Percentiles rank a stretch among this genome's conserved stretches.
Conservation (phyloP, 164 flowering plant genomes). For the Annona squamosa region DNA sequence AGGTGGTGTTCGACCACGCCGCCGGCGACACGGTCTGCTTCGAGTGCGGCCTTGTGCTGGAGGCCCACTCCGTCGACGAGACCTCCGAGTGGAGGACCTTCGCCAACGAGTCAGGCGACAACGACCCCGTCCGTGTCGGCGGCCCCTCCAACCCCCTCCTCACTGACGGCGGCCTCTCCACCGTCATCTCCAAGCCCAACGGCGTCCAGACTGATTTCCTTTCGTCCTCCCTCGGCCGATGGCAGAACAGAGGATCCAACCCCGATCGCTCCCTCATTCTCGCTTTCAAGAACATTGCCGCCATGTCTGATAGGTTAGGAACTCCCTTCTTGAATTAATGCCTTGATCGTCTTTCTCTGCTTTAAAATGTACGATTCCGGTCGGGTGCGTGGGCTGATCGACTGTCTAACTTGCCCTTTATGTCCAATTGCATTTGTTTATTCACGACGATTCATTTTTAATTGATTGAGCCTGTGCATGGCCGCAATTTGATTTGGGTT, state of each 20-base stretch:
- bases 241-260: slow-evolving; percentile 42
- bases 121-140: slow-evolving; percentile 32
- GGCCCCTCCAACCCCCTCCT: slow-evolving; percentile 28
- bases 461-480: background rate
- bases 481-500: background rate
- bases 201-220: slow-evolving; percentile 33
- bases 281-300: slow-evolving; percentile 36
- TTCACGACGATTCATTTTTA: background rate
- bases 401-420: background rate
- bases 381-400: background rate
- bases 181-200: slow-evolving; percentile 36
- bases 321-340: background rate
- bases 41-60: slow-evolving; percentile 30
- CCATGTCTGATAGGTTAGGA: slow-evolving; percentile 38
- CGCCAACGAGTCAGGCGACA: slow-evolving; percentile 28
- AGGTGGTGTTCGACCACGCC: slow-evolving; percentile 28
- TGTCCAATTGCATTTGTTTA: background rate
- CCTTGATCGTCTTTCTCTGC: no score
- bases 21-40: slow-evolving; percentile 30
- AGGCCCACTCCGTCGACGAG: slow-evolving; percentile 30
- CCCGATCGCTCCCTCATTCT: slow-evolving; percentile 33
- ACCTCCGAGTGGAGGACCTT: slow-evolving; percentile 38
- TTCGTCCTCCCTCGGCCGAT: slow-evolving; percentile 38
- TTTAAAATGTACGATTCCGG: no score
- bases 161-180: slow-evolving; percentile 33